Base-by-base conservation (phyloP, 805 yeast species). In the Yamadazyma paraphyllophila region DNA sequence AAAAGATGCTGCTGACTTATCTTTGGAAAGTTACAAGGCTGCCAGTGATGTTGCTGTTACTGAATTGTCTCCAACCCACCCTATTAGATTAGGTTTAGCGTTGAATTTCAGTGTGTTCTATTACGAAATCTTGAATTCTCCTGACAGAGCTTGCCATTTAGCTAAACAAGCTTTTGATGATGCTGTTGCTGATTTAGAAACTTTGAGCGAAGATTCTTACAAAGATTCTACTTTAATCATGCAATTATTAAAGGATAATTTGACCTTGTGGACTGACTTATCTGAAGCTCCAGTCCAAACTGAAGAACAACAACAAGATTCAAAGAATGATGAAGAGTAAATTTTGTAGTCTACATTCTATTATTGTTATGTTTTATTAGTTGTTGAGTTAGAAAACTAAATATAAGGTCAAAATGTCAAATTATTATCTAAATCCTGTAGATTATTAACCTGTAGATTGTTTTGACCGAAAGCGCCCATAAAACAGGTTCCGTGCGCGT, bases 141-240 rank as follows among this genome's bases (percentile, higher is more conserved):
- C 99, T 61, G 97, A 92, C 70, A 88, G 96, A 73, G 99, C 99
- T 59, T 92, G 99, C 73, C 96, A 91, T 70, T 82, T 92, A 70
- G 99, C 99, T 63, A 94, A 92, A 74, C 97, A 92, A 76, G 98
- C 99, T 33, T 92, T 94, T 60, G 99, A 92, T 72, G 98, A 92
- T 66, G 99, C 99, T 54, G 95, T 92, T 67, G 97, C 99, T 54
- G 98, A 94, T 76, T 82, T 92, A 69, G 99, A 92, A 75, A 88
- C 97, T 57, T 80, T 92, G 66, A 88, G 96, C 38, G 99, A 92
- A 76, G 99, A 92, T 77, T 87, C 96, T 57, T 92, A 94, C 83
- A 94, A 92, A 74, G 99, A 92, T 73, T 90, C 97, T 54, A 94
- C 98, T 59, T 83, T 94, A 70, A 94, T 94, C 67, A 94, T 94